Evolutionary conservation across 495 filamentous ascomycete genomes (phyloP).

Genomic region (Hypoxylon cercidicola): DNA sequence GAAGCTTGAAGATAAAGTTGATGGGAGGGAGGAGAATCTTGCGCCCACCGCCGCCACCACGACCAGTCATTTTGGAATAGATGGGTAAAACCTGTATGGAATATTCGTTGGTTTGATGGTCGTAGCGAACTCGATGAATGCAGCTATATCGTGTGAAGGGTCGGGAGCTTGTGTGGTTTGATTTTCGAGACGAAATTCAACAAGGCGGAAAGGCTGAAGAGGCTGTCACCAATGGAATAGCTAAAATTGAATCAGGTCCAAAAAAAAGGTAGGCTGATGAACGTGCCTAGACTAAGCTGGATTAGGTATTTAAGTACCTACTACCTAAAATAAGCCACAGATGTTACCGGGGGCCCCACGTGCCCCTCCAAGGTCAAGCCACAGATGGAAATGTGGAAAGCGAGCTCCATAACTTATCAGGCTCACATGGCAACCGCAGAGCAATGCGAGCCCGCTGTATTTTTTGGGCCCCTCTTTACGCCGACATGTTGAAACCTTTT

Average conservation of each 20-base stretch:
- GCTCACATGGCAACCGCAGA: slow-evolving; percentile 44
- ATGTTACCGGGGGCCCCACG: too few species aligned
- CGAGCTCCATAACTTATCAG: slow-evolving; percentile 29
- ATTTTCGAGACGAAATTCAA: slow-evolving; percentile 27
- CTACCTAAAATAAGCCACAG: slow-evolving; percentile 21
- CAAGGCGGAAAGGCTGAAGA: slow-evolving; percentile 39
- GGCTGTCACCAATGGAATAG: slow-evolving; percentile 1
- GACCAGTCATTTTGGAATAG: slow-evolving; percentile 74
- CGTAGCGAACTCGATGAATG: slow-evolving; percentile 9
- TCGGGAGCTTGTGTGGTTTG: slow-evolving; percentile 8
- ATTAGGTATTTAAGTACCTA: neutral
- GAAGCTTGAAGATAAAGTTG: slow-evolving; percentile 97
- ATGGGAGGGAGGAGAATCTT: slow-evolving; percentile 95
- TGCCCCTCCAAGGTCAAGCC: slow-evolving; percentile 41
- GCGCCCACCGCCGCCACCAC: slow-evolving; percentile 80
- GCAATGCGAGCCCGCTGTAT: slow-evolving; percentile 29
- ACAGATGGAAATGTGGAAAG: slow-evolving; percentile 9
- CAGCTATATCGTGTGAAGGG: neutral
- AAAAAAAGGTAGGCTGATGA: neutral
- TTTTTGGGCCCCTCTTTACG: slow-evolving; percentile 43
- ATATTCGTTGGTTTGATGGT: slow-evolving; percentile 11
- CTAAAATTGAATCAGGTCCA: neutral
- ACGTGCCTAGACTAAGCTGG: slow-evolving; percentile 3
- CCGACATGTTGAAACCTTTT: slow-evolving; percentile 32
- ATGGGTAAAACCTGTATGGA: slow-evolving; percentile 1